A percentile compares a stretch with the other conserved stretches of the same genome.
Evolutionary conservation across 2,329 filamentous ascomycete species (phyloP).

Genomic region (Neofusicoccum ribis): DNA sequence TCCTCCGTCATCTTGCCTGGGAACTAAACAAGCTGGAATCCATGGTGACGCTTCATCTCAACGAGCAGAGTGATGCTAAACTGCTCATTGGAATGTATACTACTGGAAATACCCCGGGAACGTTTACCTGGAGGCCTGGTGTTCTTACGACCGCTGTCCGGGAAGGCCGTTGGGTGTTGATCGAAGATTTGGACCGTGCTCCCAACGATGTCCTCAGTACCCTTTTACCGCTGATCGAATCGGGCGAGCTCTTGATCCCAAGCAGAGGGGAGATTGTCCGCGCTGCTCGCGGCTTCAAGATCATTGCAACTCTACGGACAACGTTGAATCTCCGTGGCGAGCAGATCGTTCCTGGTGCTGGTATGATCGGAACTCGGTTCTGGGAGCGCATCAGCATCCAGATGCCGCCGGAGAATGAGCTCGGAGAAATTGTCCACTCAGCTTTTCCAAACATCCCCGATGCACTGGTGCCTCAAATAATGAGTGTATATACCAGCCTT

Average conservation of each 20-base stretch:
- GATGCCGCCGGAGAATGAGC: conserved; percentile 66
- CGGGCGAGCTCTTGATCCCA: conserved; percentile 85
- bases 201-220: conserved; percentile 94
- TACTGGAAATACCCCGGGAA: conserved; percentile 81
- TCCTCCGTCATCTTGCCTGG: conserved; percentile 79
- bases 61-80: conserved; percentile 98
- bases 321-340: conserved; percentile 64
- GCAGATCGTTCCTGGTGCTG: conserved; percentile 66
- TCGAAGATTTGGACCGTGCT: conserved; percentile 93
- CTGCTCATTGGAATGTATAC: conserved; percentile 93
- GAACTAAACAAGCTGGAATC: conserved; percentile 74
- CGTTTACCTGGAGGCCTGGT: conserved; percentile 89
- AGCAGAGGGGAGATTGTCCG: conserved; percentile 83
- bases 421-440: conserved; percentile 63
- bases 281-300: conserved; percentile 80
- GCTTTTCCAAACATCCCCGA: conserved; percentile 25
- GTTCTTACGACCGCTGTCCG: conserved; percentile 90
- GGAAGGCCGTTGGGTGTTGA: conserved; percentile 94
- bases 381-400: conserved; percentile 78
- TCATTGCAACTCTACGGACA: conserved; percentile 88
- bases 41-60: conserved; percentile 93
- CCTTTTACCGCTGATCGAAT: conserved; percentile 87
- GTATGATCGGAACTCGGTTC: conserved; percentile 78
- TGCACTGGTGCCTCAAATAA: conserved; percentile 55
- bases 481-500: conserved; percentile 56